These are phyloP conservation scores for Collybia sordida DNA, from an alignment of 768 basidiomycete species.

Conservation along the genomic window DNA sequence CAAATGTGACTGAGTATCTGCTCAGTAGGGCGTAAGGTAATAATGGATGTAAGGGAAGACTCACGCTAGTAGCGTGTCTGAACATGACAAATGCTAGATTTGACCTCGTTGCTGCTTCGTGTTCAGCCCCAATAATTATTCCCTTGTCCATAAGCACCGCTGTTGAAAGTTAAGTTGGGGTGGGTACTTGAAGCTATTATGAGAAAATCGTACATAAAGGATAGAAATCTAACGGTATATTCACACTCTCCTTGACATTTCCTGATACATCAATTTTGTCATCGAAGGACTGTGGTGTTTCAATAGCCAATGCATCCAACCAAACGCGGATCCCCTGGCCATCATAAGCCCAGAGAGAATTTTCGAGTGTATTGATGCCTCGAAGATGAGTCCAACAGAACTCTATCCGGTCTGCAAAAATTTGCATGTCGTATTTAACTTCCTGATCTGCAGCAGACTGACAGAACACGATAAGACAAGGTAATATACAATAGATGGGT, in stretches of 20 bases:
- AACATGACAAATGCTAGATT: slow-evolving; percentile 90
- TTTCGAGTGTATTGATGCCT: slow-evolving; percentile 91
- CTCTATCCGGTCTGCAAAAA: slow-evolving; percentile 95
- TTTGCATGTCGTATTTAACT: slow-evolving; percentile 96
- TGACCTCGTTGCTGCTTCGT: slow-evolving; percentile 74
- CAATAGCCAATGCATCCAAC: slow-evolving; percentile 94
- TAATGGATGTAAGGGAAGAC: slow-evolving; percentile 19
- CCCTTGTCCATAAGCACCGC: slow-evolving; percentile 99
- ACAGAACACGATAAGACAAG: not conserved
- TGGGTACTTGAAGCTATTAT: not conserved
- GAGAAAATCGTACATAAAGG: slow-evolving; percentile 73
- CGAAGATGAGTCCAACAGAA: slow-evolving; percentile 98
- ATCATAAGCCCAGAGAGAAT: slow-evolving; percentile 97
- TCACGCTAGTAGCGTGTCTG: slow-evolving; percentile 84
- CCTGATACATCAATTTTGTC: slow-evolving; percentile 27
- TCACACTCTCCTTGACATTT: slow-evolving; percentile 90
- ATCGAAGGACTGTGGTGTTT: slow-evolving; percentile 46
- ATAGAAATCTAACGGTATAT: slow-evolving; percentile 91
- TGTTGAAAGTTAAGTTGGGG: slow-evolving; percentile 35
- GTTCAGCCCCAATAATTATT: slow-evolving; percentile 94
- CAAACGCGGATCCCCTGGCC: slow-evolving; percentile 88
- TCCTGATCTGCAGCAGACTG: slow-evolving; percentile 77
- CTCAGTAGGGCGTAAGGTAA: too few species aligned
- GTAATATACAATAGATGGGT: too few species aligned
- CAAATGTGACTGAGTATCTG: slow-evolving; percentile 69